Evolutionary conservation across 2,329 filamentous ascomycete species (phyloP).

Genomic region (Scopulariopsis brevicaulis): DNA sequence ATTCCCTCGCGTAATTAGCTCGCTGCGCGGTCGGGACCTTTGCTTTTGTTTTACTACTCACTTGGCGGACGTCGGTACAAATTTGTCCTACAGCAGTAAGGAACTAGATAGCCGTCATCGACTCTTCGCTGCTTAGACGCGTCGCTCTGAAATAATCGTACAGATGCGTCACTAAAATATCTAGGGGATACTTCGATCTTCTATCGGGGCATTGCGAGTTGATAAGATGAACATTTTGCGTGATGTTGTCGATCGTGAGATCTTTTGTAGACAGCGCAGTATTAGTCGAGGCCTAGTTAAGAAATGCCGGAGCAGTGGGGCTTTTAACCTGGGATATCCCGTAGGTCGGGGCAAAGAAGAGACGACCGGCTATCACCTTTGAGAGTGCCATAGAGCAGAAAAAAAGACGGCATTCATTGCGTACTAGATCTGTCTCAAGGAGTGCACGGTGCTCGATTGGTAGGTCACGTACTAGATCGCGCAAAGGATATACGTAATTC

Average conservation of each 20-base stretch:
- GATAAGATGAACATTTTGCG: conserved; percentile 56
- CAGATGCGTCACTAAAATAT: conserved; percentile 58
- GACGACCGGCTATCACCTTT: conserved; percentile 50
- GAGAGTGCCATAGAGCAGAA: conserved; percentile 50
- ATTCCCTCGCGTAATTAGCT: conserved; percentile 35
- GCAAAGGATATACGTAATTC: no score
- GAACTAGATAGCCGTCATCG: conserved; percentile 60
- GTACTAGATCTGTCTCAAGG: conserved; percentile 23
- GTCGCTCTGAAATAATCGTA: conserved; percentile 72
- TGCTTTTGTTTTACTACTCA: conserved; percentile 17
- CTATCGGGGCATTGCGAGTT: conserved; percentile 54
- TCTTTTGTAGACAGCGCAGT: conserved; percentile 21
- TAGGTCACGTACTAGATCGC: conserved; percentile 57
- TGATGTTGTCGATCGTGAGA: conserved; percentile 64
- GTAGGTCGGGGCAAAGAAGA: conserved; percentile 35
- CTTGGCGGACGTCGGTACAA: conserved; percentile 55
- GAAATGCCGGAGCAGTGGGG: no score
- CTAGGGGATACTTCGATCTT: conserved; percentile 56
- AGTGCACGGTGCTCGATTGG: conserved; percentile 30
- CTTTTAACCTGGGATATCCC: no score
- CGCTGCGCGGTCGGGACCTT: neutral
- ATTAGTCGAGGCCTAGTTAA: neutral
- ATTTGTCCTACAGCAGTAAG: conserved; percentile 58
- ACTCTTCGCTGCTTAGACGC: conserved; percentile 58
- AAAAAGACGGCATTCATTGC: conserved; percentile 52